Evolutionary conservation across 1,284 basidiomycete genomes (phyloP), one percentile per base, ranked within the genome.

Genomic region (Apiotrichum mycotoxinovorans): DNA sequence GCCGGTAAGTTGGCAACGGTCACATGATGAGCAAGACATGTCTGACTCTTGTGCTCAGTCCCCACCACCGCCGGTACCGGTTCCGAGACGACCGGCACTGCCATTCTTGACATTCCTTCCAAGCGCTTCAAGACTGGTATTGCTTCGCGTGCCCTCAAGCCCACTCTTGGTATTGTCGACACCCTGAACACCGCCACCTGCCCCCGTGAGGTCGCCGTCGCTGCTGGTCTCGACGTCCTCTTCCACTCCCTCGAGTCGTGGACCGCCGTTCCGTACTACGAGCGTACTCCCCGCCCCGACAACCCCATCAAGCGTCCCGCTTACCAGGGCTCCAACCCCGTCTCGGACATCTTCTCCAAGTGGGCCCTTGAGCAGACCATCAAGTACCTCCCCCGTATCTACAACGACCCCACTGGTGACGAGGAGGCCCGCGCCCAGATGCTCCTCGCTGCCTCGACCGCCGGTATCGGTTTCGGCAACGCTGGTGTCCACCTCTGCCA

Each of bases 41-140:
- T 40, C 11, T 25, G 25, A 11, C 7, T 5, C 14, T 35, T 49
- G 15, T 10, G 8, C n/a, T 14, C 35, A 49, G 84, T 97, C 23
- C 93, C 93, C 12, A 98, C 95, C 2, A 98, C 94, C 9, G 94
- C 95, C 41, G 73, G 94, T 51, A 98, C 94, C n/a, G 94, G 93
- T 15, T 91, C 90, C 2, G 92, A 98, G 77, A 98, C 95, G 1
- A 98, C 94, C 2, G 95, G 95, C n/a, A 91, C 95, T 1, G 91
- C 95, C 17, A 97, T 98, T 66, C 84, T 96, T 49, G 95, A 97
- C 74, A 79, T 79, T 54, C 77, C 91, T 0, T 91, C 91, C 0
- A 84, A 84, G 68, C 84, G 86, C 17, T 95, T 96, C 83, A 98
- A 98, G 81, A 97, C 94, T 14, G 94, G 95, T 49, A 98, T 98